Evolutionary conservation across 306 rosid genomes (phyloP).

Genomic region (Oemleria cerasiformis): DNA sequence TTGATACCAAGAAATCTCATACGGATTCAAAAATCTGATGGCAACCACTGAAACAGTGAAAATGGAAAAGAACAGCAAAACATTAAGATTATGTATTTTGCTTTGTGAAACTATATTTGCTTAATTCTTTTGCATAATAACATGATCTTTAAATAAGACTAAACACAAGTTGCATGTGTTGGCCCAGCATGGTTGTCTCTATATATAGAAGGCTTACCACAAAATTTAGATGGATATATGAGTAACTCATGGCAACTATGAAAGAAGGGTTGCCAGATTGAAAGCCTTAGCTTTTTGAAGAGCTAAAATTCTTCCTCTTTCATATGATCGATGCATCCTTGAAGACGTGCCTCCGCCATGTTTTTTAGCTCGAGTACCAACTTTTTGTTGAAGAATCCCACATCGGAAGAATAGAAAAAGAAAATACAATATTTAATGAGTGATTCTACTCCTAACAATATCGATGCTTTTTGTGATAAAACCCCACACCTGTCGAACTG

Average conservation of each 20-base stretch:
- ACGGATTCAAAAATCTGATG: no score
- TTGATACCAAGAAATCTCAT: no score
- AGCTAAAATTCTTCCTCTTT: neutral
- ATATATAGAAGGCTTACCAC: slow-evolving; percentile 20
- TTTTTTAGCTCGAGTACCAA: neutral
- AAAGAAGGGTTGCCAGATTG: slow-evolving; percentile 21
- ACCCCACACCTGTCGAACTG: no score
- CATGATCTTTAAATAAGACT: no score
- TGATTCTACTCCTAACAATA: no score
- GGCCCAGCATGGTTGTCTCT: neutral
- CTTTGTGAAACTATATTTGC: neutral
- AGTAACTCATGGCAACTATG: slow-evolving; percentile 12
- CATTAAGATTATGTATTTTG: neutral
- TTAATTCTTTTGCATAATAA: no score
- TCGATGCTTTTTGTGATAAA: no score
- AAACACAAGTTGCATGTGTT: neutral
- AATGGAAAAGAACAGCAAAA: no score
- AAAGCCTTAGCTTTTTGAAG: slow-evolving; percentile 20
- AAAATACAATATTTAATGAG: no score
- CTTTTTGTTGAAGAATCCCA: no score
- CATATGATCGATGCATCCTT: neutral
- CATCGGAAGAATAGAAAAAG: no score
- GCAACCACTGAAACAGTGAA: no score
- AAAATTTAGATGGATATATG: neutral
- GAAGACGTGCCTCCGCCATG: neutral